Base-by-base conservation (phyloP, 371 early-diverging fungal genomes). In the Amoeboradix gromovi region DNA sequence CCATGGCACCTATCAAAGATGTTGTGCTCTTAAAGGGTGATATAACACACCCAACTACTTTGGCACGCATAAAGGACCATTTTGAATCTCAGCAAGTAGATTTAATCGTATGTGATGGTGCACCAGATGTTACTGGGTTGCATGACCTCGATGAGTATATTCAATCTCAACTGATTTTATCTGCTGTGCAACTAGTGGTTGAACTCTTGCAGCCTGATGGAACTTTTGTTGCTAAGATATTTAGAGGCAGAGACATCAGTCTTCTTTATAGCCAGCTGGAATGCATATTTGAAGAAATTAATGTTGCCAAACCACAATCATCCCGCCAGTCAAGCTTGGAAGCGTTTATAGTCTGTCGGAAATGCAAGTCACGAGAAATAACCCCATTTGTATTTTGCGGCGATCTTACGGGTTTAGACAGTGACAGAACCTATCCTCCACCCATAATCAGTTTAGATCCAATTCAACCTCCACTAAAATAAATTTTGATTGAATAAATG, bases 71-170 rank as follows among this genome's bases (percentile, higher is more conserved):
- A 69, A 82, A 89, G 67, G 79, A 84, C 0, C 84, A 86, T 70
- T 91, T 98, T 76, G 86, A 88, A 66, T 91, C 91, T 30, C 80
- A 83, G 67, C 77, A 84, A 76, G 94, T 92, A 0, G 98, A 98
- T 75, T 77, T 98, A 71, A 91, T 98, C 28, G 85, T 98, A 28
- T 93, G 94, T 77, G 96, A 95, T 69, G 98, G 98, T 68, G 99
- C 99, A 5, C 97, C 98, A 17, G 98, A 98, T 80, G 89, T 96
- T 28, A 97, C 97, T 28, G 98, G 98, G 31, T 81, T 96, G 66
- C 97, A 95, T 74, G 98, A 97, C 74, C 86, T 98, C 83, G 99
- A 98, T 80, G 98, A 96, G 77, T 98, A 93, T 75, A 87, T 96
- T 71, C 99, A 98, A 74, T 90, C 91, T 1, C 92, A 95, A 74